Base-by-base conservation (phyloP, 768 basidiomycete species). In the Tylopilus felleus region DNA sequence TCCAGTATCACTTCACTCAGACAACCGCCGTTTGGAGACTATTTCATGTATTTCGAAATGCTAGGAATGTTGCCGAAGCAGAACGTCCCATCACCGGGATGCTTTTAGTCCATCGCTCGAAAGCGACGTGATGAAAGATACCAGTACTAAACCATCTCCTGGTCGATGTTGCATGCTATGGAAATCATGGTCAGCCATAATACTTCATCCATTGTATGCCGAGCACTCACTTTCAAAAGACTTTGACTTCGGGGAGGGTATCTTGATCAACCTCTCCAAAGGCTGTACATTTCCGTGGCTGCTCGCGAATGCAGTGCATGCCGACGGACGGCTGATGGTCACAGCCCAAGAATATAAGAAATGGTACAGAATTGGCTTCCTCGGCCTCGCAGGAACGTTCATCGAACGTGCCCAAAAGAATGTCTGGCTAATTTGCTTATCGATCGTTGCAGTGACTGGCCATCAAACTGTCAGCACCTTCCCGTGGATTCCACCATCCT, bases 341-440 rank as follows among this genome's bases (percentile, higher is more conserved):
- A 42, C 33, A 2, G 38, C 53, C 48, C 49, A 56, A 50, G 58
- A 52, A 6, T 29, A 56, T n/a, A 58, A 22, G 39, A 47, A 38
- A 55, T 21, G 40, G 44, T 21, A 55, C 47, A 12, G 16, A 35
- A 55, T 52, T 21, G 43, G 51, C 29, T 52, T 57, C 42, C 28
- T 52, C 25, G 49, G 59, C 14, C 47, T 52, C 36, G 33, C 51
- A 56, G 56, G 53, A 56, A 61, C 28, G 55, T 57, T 45, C 29
- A 50, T 53, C 8, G 35, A 48, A 36, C 33, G 12, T 23, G 16
- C 35, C 17, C 14, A 36, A 16, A 16, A 17, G 3, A 2, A 12
- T 28, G 22, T 41, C 29, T 39, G 5, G 2, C 19, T 13, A 5
- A 7, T 49, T 23, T 41, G n/a, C 49, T 56, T 12, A 48, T 36